These are phyloP conservation scores for Tetraselmis striata DNA, from an alignment of 139 green algal genomes.

Conservation along the genomic window DNA sequence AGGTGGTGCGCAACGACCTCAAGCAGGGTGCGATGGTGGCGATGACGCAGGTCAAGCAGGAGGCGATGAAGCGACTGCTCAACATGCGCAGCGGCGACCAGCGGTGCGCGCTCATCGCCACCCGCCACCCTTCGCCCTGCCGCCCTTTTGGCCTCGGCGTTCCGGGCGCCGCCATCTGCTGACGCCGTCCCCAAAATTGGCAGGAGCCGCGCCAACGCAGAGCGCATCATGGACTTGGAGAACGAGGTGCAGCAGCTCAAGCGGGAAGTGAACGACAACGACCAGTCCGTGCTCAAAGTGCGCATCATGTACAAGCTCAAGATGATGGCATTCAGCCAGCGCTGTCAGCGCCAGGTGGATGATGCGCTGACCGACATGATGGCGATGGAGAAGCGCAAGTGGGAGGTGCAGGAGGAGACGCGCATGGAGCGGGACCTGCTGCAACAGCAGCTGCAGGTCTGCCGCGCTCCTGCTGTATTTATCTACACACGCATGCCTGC, in stretches of 20 bases:
- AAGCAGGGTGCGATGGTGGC: background rate
- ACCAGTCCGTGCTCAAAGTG: background rate
- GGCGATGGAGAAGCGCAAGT: background rate
- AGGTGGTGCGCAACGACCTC: background rate
- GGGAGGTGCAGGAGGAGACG: background rate
- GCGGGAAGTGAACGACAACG: background rate
- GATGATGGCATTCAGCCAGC: background rate
- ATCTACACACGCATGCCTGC: too few species aligned
- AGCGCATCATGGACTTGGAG: background rate
- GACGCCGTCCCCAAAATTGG: too few species aligned
- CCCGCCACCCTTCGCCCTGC: too few species aligned
- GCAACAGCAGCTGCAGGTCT: background rate
- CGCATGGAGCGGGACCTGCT: background rate
- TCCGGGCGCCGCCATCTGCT: too few species aligned
- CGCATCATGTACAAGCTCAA: background rate
- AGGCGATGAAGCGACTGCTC: background rate
- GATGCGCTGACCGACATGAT: background rate
- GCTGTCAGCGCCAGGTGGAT: background rate
- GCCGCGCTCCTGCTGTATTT: too few species aligned
- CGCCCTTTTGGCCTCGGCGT: too few species aligned
- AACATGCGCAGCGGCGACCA: background rate
- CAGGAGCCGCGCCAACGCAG: background rate
- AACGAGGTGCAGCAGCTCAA: background rate
- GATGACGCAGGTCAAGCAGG: background rate
- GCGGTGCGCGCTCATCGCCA: background rate